Evolutionary conservation across 2,329 filamentous ascomycete genomes (phyloP).

Genomic region (Byssoonygena ceratinophila): DNA sequence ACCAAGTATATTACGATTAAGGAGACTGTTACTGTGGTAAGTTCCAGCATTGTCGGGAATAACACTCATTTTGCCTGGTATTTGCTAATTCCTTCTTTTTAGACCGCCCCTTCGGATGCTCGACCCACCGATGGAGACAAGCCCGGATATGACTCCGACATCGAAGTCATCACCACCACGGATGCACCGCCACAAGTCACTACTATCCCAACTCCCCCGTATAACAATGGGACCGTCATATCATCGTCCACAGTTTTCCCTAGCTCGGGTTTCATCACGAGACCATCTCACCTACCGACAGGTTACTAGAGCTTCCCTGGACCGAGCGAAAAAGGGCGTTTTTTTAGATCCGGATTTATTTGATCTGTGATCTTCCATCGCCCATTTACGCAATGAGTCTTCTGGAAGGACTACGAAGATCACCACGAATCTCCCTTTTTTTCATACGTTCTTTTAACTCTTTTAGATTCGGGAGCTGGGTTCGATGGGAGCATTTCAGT

Average conservation of each 20-base stretch:
- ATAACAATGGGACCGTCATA: slow-evolving; percentile 2
- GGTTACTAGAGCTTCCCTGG: not conserved
- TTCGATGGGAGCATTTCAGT: not conserved
- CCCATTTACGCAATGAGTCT: not conserved
- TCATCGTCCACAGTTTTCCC: not conserved
- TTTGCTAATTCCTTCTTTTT: not conserved
- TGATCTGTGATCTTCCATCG: not conserved
- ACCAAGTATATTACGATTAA: slow-evolving; percentile 28
- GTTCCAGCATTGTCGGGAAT: slow-evolving; percentile 18
- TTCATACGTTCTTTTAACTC: not conserved
- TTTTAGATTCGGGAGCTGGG: not conserved
- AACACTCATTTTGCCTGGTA: slow-evolving; percentile 10
- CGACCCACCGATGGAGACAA: not conserved
- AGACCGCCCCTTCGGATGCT: not conserved
- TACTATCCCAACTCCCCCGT: not conserved
- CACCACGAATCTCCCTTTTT: not conserved
- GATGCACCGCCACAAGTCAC: not conserved
- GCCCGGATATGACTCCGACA: not conserved
- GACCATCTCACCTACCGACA: not conserved
- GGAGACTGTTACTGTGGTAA: slow-evolving; percentile 26
- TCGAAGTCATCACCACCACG: not conserved
- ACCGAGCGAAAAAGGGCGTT: not conserved
- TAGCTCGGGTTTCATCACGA: slow-evolving; percentile 8
- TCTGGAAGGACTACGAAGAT: not conserved
- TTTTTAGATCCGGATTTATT: not conserved